Evolutionary conservation across 306 rosid genomes (phyloP), one percentile per base, ranked within the genome.

Genomic region (Trifolium pratense): DNA sequence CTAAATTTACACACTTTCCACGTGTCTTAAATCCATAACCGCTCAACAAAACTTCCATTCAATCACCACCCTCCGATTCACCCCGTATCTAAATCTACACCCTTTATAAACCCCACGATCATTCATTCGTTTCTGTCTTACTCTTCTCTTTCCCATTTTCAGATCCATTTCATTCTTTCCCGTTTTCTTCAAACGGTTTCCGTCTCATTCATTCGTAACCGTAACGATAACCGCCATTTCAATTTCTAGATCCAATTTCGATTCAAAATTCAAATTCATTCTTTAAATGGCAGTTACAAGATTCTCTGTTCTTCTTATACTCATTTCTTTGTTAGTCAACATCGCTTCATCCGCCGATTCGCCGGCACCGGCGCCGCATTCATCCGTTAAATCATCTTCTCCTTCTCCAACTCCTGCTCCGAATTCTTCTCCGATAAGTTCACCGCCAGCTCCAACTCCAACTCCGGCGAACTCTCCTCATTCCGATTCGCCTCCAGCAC

Each of bases 381-480:
- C 37, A 0, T 60, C 70, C 0, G 15, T 58, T 9, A 62, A 43
- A 25, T 70, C 88, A 0, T 86, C 84, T 14, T 63, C 88, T 0
- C 88, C 84, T 14, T 83, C 83, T 0, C 82, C 78, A 23, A 23
- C 82, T 1, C 82, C 87, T 0, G 14, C 70, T 48, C 75, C 86
- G 1, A 21, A 7, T 9, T 8, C 55, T 62, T 71, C 83, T 56
- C 77, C 87, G 7, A 48, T 58, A 3, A 53, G 3, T 56, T 69
- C 81, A 6, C 84, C 89, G 2, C 40, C 31, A 26, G 20, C 45
- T 63, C 66, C 80, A 0, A 12, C 84, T 16, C 84, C 80, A 0
- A 18, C 84, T 16, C 84, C 77, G 25, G 21, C 76, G 26, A 0
- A 34, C 1, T 40, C 70, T 55, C 43, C 66, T 73, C 31, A 1